Evolutionary conservation across 306 rosid genomes (phyloP).

Genomic region (Cercis canadensis): DNA sequence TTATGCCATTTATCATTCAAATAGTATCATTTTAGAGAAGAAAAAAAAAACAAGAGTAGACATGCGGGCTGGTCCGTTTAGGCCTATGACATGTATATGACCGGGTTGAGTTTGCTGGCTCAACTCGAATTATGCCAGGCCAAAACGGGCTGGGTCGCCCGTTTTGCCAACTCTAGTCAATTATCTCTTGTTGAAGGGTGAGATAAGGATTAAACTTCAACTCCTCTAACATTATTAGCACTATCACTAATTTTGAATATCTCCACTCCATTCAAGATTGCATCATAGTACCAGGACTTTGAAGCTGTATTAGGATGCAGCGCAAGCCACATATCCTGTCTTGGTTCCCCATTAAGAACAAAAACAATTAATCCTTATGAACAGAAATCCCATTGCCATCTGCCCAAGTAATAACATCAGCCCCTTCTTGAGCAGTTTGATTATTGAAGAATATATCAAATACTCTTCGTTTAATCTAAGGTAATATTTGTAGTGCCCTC

Average conservation of each 20-base stretch:
- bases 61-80: too few relatives aligned
- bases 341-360: conserved; percentile 64
- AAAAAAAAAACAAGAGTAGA: too few relatives aligned
- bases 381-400: conserved; percentile 48
- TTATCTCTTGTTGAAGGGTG: too few relatives aligned
- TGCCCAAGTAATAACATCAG: conserved; percentile 65
- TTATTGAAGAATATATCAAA: conserved; percentile 68
- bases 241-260: conserved; percentile 73
- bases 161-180: too few relatives aligned
- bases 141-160: too few relatives aligned
- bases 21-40: too few relatives aligned
- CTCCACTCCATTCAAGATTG: conserved; percentile 87
- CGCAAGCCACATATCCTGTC: conserved; percentile 73
- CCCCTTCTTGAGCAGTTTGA: conserved; percentile 59
- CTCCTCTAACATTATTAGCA: too few relatives aligned
- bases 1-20: too few relatives aligned
- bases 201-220: too few relatives aligned
- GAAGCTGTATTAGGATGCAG: conserved; percentile 56
- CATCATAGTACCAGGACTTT: conserved; percentile 48
- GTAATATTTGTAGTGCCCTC: conserved; percentile 57
- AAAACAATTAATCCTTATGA: conserved; percentile 63
- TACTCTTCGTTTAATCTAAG: conserved; percentile 57
- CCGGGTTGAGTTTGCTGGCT: too few relatives aligned
- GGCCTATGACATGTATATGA: too few relatives aligned
- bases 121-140: too few relatives aligned